Evolutionary conservation across 2,329 filamentous ascomycete species (phyloP).

Genomic region (Botrytis squamosa): DNA sequence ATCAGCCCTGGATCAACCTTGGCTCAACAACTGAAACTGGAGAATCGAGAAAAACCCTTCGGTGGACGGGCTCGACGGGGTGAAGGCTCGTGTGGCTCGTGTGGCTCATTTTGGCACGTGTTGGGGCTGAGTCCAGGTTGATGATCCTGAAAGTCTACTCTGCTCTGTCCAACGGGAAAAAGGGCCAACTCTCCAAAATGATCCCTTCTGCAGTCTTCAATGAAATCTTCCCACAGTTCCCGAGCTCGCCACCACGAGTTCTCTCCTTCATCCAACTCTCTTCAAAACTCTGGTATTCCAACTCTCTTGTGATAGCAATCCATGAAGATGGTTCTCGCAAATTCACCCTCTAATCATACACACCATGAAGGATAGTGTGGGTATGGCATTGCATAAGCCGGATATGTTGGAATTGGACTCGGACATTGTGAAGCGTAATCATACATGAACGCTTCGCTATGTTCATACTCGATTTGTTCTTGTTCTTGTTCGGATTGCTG

Average conservation of each 20-base stretch:
- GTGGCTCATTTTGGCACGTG: not conserved
- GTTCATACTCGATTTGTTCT: slow-evolving; percentile 2
- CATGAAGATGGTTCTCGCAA: not conserved
- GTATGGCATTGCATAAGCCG: not conserved
- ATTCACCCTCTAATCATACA: not conserved
- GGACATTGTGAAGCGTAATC: slow-evolving; percentile 8
- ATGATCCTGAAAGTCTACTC: not conserved
- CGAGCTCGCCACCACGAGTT: no score
- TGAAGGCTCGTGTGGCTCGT: not conserved
- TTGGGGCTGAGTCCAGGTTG: not conserved
- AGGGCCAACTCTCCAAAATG: not conserved
- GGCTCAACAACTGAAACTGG: not conserved
- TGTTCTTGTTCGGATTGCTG: slow-evolving; percentile 3
- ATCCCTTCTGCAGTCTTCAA: not conserved
- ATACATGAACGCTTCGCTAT: slow-evolving; percentile 9
- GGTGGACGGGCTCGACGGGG: no score
- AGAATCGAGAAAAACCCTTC: not conserved
- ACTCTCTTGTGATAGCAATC: not conserved
- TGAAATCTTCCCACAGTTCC: not conserved
- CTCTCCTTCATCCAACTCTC: not conserved
- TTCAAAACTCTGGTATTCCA: not conserved
- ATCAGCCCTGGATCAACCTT: not conserved
- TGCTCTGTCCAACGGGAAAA: not conserved
- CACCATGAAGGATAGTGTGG: slow-evolving; percentile 14
- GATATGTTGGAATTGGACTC: not conserved